Evolutionary conservation across 2,329 filamentous ascomycete species (phyloP).

Genomic region (Amesomyces nigricolor): DNA sequence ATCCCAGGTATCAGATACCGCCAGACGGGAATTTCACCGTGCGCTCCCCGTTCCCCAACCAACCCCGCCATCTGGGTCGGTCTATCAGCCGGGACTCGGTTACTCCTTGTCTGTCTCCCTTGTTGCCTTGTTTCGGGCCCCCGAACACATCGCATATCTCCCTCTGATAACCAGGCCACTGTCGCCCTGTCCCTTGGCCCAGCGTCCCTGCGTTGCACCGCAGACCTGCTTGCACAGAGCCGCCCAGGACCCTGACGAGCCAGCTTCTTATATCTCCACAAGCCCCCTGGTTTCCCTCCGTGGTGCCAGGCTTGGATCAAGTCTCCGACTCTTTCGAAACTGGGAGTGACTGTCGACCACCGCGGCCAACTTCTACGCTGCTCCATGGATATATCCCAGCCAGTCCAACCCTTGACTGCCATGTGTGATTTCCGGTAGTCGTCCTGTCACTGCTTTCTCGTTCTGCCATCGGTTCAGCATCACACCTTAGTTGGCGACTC

Average conservation of each 20-base stretch:
- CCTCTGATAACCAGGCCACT: slow-evolving; percentile 18
- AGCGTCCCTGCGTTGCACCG: slow-evolving; percentile 12
- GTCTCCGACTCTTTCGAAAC: slow-evolving; percentile 7
- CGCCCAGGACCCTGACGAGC: slow-evolving; percentile 11
- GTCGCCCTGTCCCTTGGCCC: background rate
- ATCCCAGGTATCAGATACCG: slow-evolving; percentile 26
- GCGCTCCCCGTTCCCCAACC: slow-evolving; percentile 11
- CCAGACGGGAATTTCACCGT: slow-evolving; percentile 26
- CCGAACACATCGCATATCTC: slow-evolving; percentile 19
- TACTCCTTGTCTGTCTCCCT: slow-evolving; percentile 4
- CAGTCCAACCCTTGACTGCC: slow-evolving; percentile 18
- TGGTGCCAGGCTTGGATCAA: background rate
- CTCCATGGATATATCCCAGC: slow-evolving; percentile 23
- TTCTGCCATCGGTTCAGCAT: background rate
- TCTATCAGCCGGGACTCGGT: slow-evolving; percentile 23
- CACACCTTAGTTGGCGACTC: background rate
- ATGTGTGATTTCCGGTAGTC: slow-evolving; percentile 27
- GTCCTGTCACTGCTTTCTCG: slow-evolving; percentile 15
- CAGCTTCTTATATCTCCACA: slow-evolving; percentile 11
- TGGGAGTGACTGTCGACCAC: slow-evolving; percentile 13
- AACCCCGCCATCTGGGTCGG: slow-evolving; percentile 9
- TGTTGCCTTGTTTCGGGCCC: slow-evolving; percentile 20
- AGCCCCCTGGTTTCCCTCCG: slow-evolving; percentile 9
- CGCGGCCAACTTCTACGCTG: slow-evolving; percentile 5
- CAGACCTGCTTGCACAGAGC: slow-evolving; percentile 24